These are phyloP conservation scores for Nakazawaea laoshanensis DNA, from an alignment of 805 yeast genomes.

Conservation along the genomic window DNA sequence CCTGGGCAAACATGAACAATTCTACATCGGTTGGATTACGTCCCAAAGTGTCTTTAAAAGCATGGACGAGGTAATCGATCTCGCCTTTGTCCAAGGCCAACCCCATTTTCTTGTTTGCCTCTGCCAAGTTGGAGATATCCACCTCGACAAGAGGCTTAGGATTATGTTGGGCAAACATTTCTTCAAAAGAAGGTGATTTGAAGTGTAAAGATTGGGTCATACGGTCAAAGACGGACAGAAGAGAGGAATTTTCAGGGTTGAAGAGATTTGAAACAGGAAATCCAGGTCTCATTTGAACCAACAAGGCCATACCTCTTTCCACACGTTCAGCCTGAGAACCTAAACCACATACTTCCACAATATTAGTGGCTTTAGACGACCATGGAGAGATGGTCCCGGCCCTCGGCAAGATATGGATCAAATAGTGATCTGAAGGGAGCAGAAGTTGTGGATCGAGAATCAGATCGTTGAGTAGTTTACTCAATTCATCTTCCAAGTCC, in stretches of 20 bases:
- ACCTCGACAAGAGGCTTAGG: constrained; percentile 81
- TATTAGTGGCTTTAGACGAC: constrained; percentile 98
- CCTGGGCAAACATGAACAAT: constrained; percentile 98
- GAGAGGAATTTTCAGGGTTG: constrained; percentile 39
- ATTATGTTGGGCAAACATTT: constrained; percentile 65
- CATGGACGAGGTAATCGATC: constrained; percentile 75
- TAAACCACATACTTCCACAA: constrained; percentile 82
- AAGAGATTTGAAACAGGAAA: constrained; percentile 54
- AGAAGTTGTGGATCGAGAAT: constrained; percentile 22
- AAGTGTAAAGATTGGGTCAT: constrained; percentile 80
- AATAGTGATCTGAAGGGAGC: constrained; percentile 32
- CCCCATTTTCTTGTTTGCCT: constrained; percentile 80
- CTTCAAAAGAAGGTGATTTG: constrained; percentile 54
- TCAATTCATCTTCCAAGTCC: constrained; percentile 35
- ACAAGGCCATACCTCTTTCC: constrained; percentile 81
- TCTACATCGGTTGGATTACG: constrained; percentile 98
- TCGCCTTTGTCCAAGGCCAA: constrained; percentile 94
- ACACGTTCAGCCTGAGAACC: constrained; percentile 64
- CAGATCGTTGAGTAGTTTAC: constrained; percentile 15
- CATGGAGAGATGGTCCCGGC: constrained; percentile 97
- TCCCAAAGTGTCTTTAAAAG: constrained; percentile 66
- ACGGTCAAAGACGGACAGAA: constrained; percentile 78
- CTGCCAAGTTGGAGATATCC: constrained; percentile 58
- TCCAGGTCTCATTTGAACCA: constrained; percentile 64
- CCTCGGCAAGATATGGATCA: constrained; percentile 80